A percentile compares a stretch with the other conserved stretches of the same genome.
phyloP scores from a whole-genome alignment of 139 green algal genomes.

The Chlorella sp. region DNA sequence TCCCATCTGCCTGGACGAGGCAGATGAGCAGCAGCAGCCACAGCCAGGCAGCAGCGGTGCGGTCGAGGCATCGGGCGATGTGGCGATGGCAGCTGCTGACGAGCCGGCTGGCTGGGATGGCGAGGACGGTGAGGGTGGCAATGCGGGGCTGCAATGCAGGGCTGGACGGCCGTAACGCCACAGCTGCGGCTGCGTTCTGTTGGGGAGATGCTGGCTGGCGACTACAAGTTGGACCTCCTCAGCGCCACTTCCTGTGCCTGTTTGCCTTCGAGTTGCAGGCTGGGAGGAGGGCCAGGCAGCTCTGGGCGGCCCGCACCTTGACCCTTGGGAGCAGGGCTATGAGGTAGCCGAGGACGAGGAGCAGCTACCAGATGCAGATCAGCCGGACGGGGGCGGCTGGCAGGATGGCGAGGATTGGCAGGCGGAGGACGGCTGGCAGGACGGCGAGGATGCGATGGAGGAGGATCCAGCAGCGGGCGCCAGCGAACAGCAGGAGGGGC shows the following conservation, averaged over 20 bases:
- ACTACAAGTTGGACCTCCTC: neutral
- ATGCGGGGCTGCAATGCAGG: neutral
- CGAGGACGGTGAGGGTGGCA: neutral
- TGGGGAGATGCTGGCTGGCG: neutral
- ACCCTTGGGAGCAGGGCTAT: slow-evolving; percentile 26
- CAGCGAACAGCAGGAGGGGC: neutral
- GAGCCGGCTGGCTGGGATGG: neutral
- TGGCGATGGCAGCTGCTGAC: slow-evolving; percentile 16
- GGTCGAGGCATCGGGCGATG: neutral
- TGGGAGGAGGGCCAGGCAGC: neutral
- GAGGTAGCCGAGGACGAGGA: neutral
- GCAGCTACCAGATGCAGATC: neutral
- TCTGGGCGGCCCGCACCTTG: neutral
- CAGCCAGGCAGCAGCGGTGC: neutral
- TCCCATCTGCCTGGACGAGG: slow-evolving; percentile 15
- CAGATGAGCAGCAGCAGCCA: neutral
- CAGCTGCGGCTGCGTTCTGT: neutral
- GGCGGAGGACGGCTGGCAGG: neutral
- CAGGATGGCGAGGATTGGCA: neutral
- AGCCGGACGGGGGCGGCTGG: neutral
- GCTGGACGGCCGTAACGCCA: neutral
- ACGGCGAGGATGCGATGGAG: neutral
- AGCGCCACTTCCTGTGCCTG: neutral
- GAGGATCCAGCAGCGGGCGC: neutral
- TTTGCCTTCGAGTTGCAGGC: neutral